Evolutionary conservation across 1,284 basidiomycete genomes (phyloP), one percentile per base, ranked within the genome.

Genomic region (Exobasidium cylindrosporum): DNA sequence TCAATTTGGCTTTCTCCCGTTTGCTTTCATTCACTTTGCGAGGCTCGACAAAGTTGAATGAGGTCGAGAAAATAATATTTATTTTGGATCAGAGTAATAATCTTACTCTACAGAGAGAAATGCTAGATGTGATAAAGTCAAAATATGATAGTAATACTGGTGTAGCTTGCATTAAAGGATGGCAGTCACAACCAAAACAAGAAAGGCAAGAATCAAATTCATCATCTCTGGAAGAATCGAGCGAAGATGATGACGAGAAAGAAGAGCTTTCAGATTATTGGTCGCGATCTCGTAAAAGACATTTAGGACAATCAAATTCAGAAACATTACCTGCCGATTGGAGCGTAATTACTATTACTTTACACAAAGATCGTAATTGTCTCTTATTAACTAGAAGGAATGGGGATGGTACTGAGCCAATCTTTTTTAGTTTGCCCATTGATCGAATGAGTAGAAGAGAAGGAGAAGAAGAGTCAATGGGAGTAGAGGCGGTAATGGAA

Each of bases 321-420:
- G 17, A 10, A 7, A 17, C 76, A 83, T 82, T 97, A 1, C 93
- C 95, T 0, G 66, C 78, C 2, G 84, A 88, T 65, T 97, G 95
- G 93, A 89, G 88, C 3, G 85, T 94, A 10, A 83, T 97, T 58
- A 91, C 88, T 64, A 87, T 98, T 68, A 89, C 85, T 65, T 83
- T 97, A 55, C 89, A 90, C 0, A 86, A 89, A 4, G 92, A 96
- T 73, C 87, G 87, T 66, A 88, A 86, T 68, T 89, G 89, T 3
- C 84, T 98, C 76, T 88, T 97, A 66, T 81, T 97, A 49, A 88
- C 90, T 0, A 87, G 93, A 13, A 88, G 93, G 40, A 52, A 64
- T 54, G 73, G 71, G 29, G 35, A 40, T 40, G 59, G 26, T 6
- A n/a, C 45, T 13, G 40, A 40, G 14, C 40, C 56, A 21, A 10